These are phyloP conservation scores for Aspergillus oerlinghausenensis DNA, from an alignment of 2,329 filamentous ascomycete genomes.

Conservation along the genomic window DNA sequence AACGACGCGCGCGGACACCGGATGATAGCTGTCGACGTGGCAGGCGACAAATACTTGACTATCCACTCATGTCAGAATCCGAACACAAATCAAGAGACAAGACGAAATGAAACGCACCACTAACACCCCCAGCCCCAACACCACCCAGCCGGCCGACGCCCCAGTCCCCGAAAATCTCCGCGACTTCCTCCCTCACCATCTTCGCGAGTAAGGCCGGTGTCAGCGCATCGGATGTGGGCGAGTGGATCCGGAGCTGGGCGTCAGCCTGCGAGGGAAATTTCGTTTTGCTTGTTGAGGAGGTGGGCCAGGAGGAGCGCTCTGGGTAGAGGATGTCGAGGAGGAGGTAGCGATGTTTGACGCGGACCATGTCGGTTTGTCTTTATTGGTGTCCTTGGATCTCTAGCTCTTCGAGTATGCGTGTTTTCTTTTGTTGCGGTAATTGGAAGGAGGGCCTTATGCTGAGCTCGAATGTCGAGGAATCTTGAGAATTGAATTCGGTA, in stretches of 20 bases:
- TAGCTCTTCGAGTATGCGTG: neutral
- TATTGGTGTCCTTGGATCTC: neutral
- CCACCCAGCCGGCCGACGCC: slow-evolving; percentile 59
- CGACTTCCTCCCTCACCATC: slow-evolving; percentile 66
- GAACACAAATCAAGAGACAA: neutral
- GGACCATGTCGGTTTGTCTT: slow-evolving; percentile 66
- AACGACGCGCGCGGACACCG: slow-evolving; percentile 78
- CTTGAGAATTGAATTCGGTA: neutral
- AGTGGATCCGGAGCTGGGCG: slow-evolving; percentile 67
- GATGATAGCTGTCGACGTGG: slow-evolving; percentile 93
- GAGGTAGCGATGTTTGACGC: slow-evolving; percentile 92
- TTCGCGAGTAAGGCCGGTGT: slow-evolving; percentile 62
- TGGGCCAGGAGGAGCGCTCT: slow-evolving; percentile 41
- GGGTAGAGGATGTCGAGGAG: slow-evolving; percentile 93
- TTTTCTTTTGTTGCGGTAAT: neutral
- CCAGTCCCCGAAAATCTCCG: slow-evolving; percentile 79
- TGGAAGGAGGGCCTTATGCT: neutral
- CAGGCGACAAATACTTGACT: slow-evolving; percentile 90
- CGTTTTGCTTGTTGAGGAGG: slow-evolving; percentile 18
- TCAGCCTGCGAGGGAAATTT: slow-evolving; percentile 40
- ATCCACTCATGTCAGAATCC: neutral
- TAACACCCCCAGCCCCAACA: slow-evolving; percentile 63
- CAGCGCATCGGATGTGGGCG: slow-evolving; percentile 70
- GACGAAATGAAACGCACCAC: slow-evolving; percentile 47
- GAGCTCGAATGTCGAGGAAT: neutral